Conservation (phyloP, 139 green algal species). For the Micromonas pusilla region DNA sequence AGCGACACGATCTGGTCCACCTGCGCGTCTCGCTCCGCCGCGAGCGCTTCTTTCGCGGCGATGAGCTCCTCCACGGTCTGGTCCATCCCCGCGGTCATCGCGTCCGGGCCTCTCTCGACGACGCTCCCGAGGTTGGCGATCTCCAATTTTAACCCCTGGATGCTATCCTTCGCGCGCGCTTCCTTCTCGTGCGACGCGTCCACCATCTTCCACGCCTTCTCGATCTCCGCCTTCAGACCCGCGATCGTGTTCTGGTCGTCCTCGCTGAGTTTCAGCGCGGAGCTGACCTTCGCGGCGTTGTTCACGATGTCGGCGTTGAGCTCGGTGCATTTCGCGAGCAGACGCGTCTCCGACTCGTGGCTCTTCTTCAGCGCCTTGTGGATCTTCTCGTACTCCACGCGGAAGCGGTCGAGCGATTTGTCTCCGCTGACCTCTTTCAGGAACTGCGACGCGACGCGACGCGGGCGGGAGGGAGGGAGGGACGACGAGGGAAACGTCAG, state of each 20-base stretch:
- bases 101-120: slow-evolving; percentile 72
- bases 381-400: slow-evolving; percentile 85
- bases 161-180: slow-evolving; percentile 71
- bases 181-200: slow-evolving; percentile 84
- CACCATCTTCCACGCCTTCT: slow-evolving; percentile 86
- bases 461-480: neutral
- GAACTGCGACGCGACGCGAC: no score
- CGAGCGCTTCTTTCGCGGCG: slow-evolving; percentile 64
- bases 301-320: slow-evolving; percentile 80
- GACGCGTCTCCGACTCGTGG: slow-evolving; percentile 75
- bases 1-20: slow-evolving; percentile 53
- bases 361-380: slow-evolving; percentile 75
- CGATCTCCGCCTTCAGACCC: slow-evolving; percentile 82
- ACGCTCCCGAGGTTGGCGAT: slow-evolving; percentile 72
- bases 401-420: slow-evolving; percentile 64
- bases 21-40: slow-evolving; percentile 64
- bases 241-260: slow-evolving; percentile 81
- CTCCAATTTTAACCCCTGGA: slow-evolving; percentile 70
- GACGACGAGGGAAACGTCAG: slow-evolving; percentile 9
- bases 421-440: slow-evolving; percentile 70
- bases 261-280: slow-evolving; percentile 78
- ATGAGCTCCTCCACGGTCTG: slow-evolving; percentile 34
- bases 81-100: slow-evolving; percentile 70
- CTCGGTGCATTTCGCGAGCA: slow-evolving; percentile 79
- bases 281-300: slow-evolving; percentile 81